These are phyloP conservation scores for Pseudozyma flocculosa DNA, from an alignment of 1,284 basidiomycete species.

Conservation along the genomic window DNA sequence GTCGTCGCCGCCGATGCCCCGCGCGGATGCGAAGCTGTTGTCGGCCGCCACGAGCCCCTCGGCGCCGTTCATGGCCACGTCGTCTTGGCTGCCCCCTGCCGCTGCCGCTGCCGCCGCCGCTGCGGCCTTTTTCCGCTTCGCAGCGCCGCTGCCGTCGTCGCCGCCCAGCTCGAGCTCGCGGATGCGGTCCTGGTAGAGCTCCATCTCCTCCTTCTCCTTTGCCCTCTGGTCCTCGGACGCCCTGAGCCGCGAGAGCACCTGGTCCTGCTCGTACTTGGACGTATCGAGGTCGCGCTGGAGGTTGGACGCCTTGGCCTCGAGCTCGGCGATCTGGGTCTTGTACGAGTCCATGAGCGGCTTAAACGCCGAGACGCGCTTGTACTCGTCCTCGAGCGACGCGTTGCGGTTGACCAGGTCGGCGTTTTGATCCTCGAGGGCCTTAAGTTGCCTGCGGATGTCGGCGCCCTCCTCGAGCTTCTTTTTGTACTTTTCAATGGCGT, in stretches of 20 bases:
- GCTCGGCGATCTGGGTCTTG: constrained; percentile 78
- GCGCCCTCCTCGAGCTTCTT: constrained; percentile 94
- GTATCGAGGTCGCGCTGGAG: constrained; percentile 65
- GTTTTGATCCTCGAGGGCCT: constrained; percentile 86
- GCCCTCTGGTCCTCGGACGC: constrained; percentile 68
- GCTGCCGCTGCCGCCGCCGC: constrained; percentile 10
- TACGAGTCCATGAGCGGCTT: constrained; percentile 90
- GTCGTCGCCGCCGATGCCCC: constrained; percentile 7
- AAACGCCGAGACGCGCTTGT: constrained; percentile 78
- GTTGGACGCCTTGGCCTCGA: constrained; percentile 71
- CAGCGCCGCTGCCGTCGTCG: constrained; percentile 9
- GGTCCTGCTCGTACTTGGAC: constrained; percentile 43
- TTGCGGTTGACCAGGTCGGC: constrained; percentile 86
- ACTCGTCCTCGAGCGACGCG: constrained; percentile 84
- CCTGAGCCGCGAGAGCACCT: constrained; percentile 31
- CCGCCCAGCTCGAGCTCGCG: constrained; percentile 74
- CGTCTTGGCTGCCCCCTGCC: constrained; percentile 24
- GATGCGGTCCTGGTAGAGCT: constrained; percentile 86
- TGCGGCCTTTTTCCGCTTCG: constrained; percentile 59
- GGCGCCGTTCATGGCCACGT: constrained; percentile 36
- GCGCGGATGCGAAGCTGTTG: constrained; percentile 11
- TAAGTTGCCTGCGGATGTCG: constrained; percentile 80
- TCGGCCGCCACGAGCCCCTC: constrained; percentile 38
- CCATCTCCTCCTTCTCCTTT: constrained; percentile 79
- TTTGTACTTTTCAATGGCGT: constrained; percentile 98